Evolutionary conservation across 768 basidiomycete genomes (phyloP).

Genomic region (Cystobasidium ongulense): DNA sequence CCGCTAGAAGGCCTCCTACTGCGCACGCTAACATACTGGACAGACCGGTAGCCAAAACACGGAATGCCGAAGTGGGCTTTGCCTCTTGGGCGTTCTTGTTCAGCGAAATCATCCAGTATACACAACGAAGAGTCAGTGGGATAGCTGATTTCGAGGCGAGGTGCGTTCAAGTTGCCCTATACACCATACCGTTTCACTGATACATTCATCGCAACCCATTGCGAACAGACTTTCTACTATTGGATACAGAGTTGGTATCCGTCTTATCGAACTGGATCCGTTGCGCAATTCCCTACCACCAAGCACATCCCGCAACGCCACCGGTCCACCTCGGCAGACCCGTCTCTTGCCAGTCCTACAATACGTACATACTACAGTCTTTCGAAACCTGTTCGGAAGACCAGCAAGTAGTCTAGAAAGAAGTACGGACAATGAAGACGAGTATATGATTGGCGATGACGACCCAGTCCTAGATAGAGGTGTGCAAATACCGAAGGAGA

Average conservation of each 20-base stretch:
- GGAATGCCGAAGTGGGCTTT: slow-evolving; percentile 70
- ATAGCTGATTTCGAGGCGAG: slow-evolving; percentile 91
- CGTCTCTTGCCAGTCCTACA: slow-evolving; percentile 83
- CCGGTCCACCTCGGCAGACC: slow-evolving; percentile 86
- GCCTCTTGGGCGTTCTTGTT: slow-evolving; percentile 83
- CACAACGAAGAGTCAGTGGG: slow-evolving; percentile 86
- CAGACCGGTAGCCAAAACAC: slow-evolving; percentile 76
- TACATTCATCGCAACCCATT: neutral
- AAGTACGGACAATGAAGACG: slow-evolving; percentile 91
- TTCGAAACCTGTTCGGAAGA: slow-evolving; percentile 86
- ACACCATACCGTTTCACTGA: neutral
- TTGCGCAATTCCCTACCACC: slow-evolving; percentile 55
- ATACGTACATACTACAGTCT: slow-evolving; percentile 89
- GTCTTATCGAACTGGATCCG: slow-evolving; percentile 82
- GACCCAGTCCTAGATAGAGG: slow-evolving; percentile 83
- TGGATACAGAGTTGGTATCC: slow-evolving; percentile 81
- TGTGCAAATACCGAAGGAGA: slow-evolving; percentile 87
- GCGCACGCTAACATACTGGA: slow-evolving; percentile 59
- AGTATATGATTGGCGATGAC: slow-evolving; percentile 99
- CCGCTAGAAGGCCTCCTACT: neutral
- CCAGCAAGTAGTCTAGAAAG: slow-evolving; percentile 91
- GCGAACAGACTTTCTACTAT: slow-evolving; percentile 69
- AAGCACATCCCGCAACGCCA: slow-evolving; percentile 43
- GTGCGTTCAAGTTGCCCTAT: slow-evolving; percentile 48
- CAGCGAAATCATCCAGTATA: slow-evolving; percentile 88